Percentiles rank a stretch among this genome's conserved stretches.
phyloP scores from a whole-genome alignment of 305 asterid genomes.

The Petunia hybrid region DNA sequence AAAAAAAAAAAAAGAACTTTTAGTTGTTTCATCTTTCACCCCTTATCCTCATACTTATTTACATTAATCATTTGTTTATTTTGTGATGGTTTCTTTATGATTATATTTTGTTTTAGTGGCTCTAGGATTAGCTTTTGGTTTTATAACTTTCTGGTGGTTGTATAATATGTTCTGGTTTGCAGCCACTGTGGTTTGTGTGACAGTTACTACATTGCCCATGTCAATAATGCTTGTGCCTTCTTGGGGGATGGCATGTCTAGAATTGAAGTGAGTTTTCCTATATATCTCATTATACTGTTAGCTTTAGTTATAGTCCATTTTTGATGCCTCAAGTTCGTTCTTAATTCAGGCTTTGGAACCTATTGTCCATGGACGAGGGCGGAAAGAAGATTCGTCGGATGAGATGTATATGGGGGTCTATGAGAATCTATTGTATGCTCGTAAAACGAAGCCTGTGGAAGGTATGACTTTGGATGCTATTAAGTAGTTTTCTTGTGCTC shows the following conservation, averaged over 20 bases:
- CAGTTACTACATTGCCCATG: constrained; percentile 94
- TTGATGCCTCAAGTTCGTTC: not conserved
- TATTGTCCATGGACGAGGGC: constrained; percentile 89
- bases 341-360: constrained; percentile 75
- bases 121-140: not conserved
- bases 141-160: not conserved
- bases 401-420: constrained; percentile 90
- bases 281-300: constrained; percentile 10
- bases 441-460: constrained; percentile 83
- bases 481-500: constrained; percentile 10
- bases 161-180: constrained; percentile 39
- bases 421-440: constrained; percentile 86
- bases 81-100: not conserved
- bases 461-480: constrained; percentile 53
- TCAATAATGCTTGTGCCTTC: constrained; percentile 93
- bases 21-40: not conserved
- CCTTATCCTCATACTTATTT: constrained; percentile 14
- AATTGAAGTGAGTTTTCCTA: constrained; percentile 71
- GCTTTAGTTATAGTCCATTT: not conserved
- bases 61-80: not conserved
- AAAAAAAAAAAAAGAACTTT: not conserved
- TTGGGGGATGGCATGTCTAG: constrained; percentile 98
- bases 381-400: constrained; percentile 81
- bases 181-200: constrained; percentile 92
- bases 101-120: not conserved